These are phyloP conservation scores for Silene latifolia DNA, from an alignment of 148 eudicot genomes.

Conservation along the genomic window DNA sequence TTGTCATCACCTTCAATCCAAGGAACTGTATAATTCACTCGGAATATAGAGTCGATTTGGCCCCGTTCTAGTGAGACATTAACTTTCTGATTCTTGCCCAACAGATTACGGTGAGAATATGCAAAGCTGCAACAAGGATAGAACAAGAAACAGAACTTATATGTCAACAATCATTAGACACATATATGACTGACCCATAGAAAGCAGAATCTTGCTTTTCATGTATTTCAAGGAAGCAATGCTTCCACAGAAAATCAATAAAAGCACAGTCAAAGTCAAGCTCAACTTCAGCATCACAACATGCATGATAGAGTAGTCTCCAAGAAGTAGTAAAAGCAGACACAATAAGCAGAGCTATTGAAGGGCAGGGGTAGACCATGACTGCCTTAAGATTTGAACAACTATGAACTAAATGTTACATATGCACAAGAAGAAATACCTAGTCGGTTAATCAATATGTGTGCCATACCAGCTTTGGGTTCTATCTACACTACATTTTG, in stretches of 20 bases:
- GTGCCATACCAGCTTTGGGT: neutral
- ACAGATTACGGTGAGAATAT: conserved; percentile 84
- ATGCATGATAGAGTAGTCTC: neutral
- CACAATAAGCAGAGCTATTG: neutral
- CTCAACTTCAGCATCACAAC: neutral
- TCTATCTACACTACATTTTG: neutral
- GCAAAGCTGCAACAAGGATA: conserved; percentile 71
- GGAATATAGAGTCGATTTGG: conserved; percentile 91
- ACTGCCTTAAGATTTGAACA: neutral
- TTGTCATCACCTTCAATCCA: conserved; percentile 99
- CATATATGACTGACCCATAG: neutral
- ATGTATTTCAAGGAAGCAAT: neutral
- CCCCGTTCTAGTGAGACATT: conserved; percentile 95
- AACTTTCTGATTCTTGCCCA: conserved; percentile 93
- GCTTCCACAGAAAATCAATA: neutral
- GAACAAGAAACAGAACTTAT: neutral
- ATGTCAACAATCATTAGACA: conserved; percentile 12
- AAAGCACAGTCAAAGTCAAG: neutral
- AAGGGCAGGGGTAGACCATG: neutral
- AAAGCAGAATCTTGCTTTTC: neutral
- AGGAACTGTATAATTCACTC: conserved; percentile 89
- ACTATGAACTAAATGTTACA: neutral
- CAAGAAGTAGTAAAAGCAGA: neutral
- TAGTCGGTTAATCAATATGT: neutral
- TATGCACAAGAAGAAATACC: neutral